Evolutionary conservation across 75 land plant genomes (phyloP), one percentile per base, ranked within the genome.

Genomic region (Gnetum montanum): DNA sequence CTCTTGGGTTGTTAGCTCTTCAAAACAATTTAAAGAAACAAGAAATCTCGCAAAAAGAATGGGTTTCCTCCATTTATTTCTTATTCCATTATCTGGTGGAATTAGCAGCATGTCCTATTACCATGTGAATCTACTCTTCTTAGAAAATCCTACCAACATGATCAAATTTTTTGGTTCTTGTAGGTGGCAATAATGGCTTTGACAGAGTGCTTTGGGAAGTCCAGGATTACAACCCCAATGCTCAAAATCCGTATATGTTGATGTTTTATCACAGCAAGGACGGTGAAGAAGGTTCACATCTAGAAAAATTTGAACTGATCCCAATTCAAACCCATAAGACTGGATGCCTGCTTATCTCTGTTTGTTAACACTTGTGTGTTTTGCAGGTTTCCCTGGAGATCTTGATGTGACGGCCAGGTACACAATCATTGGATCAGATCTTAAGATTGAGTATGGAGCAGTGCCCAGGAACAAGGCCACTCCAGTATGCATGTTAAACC

Each of bases 241-340:
- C 69, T 30, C 61, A 46, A 8, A 27, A 35, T 41, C 82, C 85
- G 15, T 41, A 35, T 25, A 70, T 80, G 34, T 62, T 58, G 6
- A 71, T 87, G 34, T 12, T 35, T 34, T 87, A 87, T 33, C 50
- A 64, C 46, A 87, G 92, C 60, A 54, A 24, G 51, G 92, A 87
- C 72, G 92, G 92, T 0, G 92, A 87, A 65, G 63, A 87, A 83
- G 92, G 92, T 80, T 47, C 25, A 8, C 13, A 57, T 57, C 54
- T 24, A 13, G n/a, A n/a, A n/a, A n/a, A n/a, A n/a, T n/a, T n/a
- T n/a, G n/a, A n/a, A n/a, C n/a, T n/a, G n/a, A n/a, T n/a, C n/a
- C n/a, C n/a, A n/a, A n/a, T n/a, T n/a, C n/a, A n/a, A n/a, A n/a
- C n/a, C n/a, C n/a, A n/a, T 52, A 25, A n/a, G 6, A 30, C 20